Percentiles rank a stretch among this genome's conserved stretches.
Conservation (phyloP, 805 yeast genomes). For the Kluyveromyces starmeri region DNA sequence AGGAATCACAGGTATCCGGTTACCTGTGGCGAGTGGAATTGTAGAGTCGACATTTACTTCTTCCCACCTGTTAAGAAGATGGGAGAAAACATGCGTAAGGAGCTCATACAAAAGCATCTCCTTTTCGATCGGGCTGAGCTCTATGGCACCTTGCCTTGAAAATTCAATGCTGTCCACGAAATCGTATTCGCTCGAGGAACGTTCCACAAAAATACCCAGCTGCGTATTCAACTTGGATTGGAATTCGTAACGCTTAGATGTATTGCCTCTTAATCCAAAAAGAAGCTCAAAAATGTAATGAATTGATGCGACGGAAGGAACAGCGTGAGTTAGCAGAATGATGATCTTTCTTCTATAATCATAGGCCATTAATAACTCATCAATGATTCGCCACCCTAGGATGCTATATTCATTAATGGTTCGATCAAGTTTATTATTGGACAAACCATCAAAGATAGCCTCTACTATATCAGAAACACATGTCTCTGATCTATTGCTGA, state of each 20-base stretch:
- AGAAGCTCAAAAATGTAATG: constrained; percentile 57
- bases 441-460: constrained; percentile 34
- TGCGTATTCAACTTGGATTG: constrained; percentile 8
- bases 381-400: constrained; percentile 47
- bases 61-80: neutral
- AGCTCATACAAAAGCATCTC: constrained; percentile 66
- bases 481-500: no score
- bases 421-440: constrained; percentile 46
- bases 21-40: neutral
- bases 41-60: neutral
- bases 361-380: constrained; percentile 61
- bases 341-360: constrained; percentile 57
- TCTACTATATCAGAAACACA: constrained; percentile 42
- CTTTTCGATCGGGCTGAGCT: constrained; percentile 48
- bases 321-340: constrained; percentile 59
- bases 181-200: neutral
- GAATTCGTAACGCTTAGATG: constrained; percentile 5
- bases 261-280: constrained; percentile 46
- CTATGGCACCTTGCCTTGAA: constrained; percentile 49
- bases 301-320: constrained; percentile 45
- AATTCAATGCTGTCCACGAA: constrained; percentile 25
- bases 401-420: neutral
- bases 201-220: constrained; percentile 4
- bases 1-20: neutral
- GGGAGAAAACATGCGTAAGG: constrained; percentile 36